These are phyloP conservation scores for Irpex lacteus DNA, from an alignment of 1,284 basidiomycete species.

Conservation along the genomic window DNA sequence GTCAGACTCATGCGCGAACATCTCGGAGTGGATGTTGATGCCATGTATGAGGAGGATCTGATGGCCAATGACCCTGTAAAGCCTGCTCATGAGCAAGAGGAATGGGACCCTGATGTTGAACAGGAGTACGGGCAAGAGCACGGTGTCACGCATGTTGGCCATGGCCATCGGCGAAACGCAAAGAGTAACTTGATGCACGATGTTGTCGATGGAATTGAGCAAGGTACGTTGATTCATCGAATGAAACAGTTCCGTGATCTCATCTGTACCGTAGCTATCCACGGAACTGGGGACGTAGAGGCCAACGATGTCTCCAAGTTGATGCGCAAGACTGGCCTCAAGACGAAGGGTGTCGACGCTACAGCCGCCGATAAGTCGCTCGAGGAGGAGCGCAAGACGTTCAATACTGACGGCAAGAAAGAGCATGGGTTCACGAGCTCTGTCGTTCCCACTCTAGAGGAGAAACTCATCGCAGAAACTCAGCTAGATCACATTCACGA, in stretches of 20 bases:
- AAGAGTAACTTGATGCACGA: slow-evolving; percentile 35
- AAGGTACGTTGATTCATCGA: slow-evolving; percentile 41
- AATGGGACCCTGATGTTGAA: slow-evolving; percentile 82
- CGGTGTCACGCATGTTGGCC: slow-evolving; percentile 32
- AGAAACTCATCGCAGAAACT: slow-evolving; percentile 54
- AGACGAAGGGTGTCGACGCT: slow-evolving; percentile 33
- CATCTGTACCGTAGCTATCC: slow-evolving; percentile 33
- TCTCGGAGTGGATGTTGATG: slow-evolving; percentile 92
- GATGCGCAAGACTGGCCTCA: slow-evolving; percentile 43
- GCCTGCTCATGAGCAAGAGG: slow-evolving; percentile 51
- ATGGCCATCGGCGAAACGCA: slow-evolving; percentile 35
- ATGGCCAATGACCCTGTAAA: slow-evolving; percentile 56
- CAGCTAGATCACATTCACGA: slow-evolving; percentile 18
- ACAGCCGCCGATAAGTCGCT: slow-evolving; percentile 40
- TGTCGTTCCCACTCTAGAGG: slow-evolving; percentile 71
- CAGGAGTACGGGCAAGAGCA: slow-evolving; percentile 49
- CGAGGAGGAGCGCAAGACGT: slow-evolving; percentile 53
- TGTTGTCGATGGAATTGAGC: slow-evolving; percentile 38
- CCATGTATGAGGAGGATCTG: slow-evolving; percentile 76
- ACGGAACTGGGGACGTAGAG: slow-evolving; percentile 39
- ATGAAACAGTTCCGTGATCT: not conserved
- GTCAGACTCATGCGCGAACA: slow-evolving; percentile 97
- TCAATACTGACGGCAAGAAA: slow-evolving; percentile 49
- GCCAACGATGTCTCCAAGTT: slow-evolving; percentile 35
- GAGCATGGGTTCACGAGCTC: slow-evolving; percentile 61